Conservation (phyloP, 2,329 filamentous ascomycete genomes). For the Venturia nashicola region DNA sequence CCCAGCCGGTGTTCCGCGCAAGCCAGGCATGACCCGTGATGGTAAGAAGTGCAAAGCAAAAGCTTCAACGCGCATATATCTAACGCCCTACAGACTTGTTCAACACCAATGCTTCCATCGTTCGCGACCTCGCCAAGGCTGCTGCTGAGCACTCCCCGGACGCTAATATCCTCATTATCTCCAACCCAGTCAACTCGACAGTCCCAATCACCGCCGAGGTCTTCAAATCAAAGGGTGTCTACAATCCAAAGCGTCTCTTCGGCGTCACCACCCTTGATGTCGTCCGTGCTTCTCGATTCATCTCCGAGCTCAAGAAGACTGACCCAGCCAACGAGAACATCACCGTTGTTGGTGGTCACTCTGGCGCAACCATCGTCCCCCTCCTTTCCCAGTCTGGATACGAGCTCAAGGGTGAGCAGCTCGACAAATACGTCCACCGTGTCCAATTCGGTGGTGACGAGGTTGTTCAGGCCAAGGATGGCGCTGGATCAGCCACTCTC, state of each 20-base stretch:
- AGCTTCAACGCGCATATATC: background rate
- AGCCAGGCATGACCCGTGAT: conserved; percentile 99
- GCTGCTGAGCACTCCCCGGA: conserved; percentile 78
- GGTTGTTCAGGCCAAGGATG: conserved; percentile 98
- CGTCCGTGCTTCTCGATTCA: conserved; percentile 94
- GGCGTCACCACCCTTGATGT: conserved; percentile 99
- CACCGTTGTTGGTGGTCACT: conserved; percentile 94
- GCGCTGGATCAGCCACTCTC: conserved; percentile 89
- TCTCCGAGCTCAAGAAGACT: conserved; percentile 82
- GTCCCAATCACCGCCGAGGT: conserved; percentile 96
- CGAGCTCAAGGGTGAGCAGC: conserved; percentile 67
- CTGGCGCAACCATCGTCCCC: conserved; percentile 94
- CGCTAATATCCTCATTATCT: conserved; percentile 93
- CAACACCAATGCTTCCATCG: conserved; percentile 99
- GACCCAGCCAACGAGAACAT: conserved; percentile 90
- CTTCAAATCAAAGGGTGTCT: conserved; percentile 89
- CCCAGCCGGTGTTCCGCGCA: conserved; percentile 94
- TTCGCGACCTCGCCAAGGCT: conserved; percentile 95
- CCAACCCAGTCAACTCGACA: conserved; percentile 98
- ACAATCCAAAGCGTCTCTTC: conserved; percentile 98
- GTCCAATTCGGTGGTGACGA: conserved; percentile 99
- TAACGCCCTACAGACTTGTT: conserved; percentile 60
- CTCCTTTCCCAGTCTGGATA: conserved; percentile 91
- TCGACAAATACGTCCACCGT: conserved; percentile 71
- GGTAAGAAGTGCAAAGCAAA: conserved; percentile 31